phyloP scores from a whole-genome alignment of 2,329 filamentous ascomycete genomes.

The Diplodia corticola region DNA sequence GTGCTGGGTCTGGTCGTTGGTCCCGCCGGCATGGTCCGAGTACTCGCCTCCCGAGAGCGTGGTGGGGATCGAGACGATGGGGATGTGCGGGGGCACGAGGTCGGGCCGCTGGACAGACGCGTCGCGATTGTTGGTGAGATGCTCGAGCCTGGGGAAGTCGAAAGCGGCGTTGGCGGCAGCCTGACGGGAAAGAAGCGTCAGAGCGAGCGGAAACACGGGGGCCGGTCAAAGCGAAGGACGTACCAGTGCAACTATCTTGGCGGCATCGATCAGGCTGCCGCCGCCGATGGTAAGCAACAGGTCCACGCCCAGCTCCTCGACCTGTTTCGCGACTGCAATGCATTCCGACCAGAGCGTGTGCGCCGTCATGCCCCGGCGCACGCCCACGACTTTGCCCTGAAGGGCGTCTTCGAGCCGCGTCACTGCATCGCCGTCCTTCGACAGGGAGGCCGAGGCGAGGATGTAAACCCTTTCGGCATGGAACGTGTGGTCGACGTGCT shows the following conservation, averaged over 20 bases:
- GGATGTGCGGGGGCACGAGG: slow-evolving; percentile 30
- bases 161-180: neutral
- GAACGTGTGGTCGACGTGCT: slow-evolving; percentile 50
- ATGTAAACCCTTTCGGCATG: slow-evolving; percentile 51
- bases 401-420: slow-evolving; percentile 45
- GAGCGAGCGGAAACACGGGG: neutral
- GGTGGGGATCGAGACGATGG: slow-evolving; percentile 45
- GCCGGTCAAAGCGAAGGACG: too few species aligned
- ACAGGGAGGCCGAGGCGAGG: slow-evolving; percentile 53
- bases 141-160: slow-evolving; percentile 31
- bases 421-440: slow-evolving; percentile 49
- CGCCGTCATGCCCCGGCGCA: slow-evolving; percentile 53
- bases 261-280: slow-evolving; percentile 58
- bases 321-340: slow-evolving; percentile 49
- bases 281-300: slow-evolving; percentile 57
- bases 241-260: too few species aligned
- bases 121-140: slow-evolving; percentile 48
- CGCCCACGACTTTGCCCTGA: slow-evolving; percentile 46
- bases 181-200: neutral
- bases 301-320: slow-evolving; percentile 44
- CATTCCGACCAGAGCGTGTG: slow-evolving; percentile 58
- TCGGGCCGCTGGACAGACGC: slow-evolving; percentile 7
- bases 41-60: slow-evolving; percentile 47
- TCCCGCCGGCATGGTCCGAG: slow-evolving; percentile 42
- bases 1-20: slow-evolving; percentile 33